A percentile compares a stretch with the other conserved stretches of the same genome.
Conservation (phyloP, 1,284 basidiomycete species). For the Papiliotrema terrestris region DNA sequence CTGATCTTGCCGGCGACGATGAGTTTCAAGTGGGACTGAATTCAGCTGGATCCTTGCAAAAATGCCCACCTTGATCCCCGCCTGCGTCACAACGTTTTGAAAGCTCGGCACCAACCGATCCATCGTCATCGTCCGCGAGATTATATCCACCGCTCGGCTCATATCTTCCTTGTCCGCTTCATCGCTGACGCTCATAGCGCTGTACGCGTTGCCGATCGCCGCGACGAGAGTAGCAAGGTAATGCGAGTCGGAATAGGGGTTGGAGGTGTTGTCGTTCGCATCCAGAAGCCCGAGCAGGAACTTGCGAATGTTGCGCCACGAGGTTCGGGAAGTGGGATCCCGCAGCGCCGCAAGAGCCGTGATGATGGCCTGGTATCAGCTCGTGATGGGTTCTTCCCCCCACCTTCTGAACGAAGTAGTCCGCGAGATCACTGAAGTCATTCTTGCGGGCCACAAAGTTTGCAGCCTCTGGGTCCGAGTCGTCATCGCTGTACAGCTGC, state of each 20-base stretch:
- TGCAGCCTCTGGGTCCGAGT: constrained; percentile 75
- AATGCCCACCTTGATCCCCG: constrained; percentile 71
- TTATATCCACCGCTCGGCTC: constrained; percentile 68
- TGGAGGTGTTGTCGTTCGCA: constrained; percentile 93
- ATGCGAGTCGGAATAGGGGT: constrained; percentile 85
- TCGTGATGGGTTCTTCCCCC: constrained; percentile 14
- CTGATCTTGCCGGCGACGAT: constrained; percentile 76
- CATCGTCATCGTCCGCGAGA: constrained; percentile 89
- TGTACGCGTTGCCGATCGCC: constrained; percentile 59
- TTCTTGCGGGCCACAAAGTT: constrained; percentile 88
- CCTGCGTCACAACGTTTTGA: constrained; percentile 89
- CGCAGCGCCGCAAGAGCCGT: constrained; percentile 35
- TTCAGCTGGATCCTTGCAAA: constrained; percentile 6
- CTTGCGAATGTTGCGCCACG: constrained; percentile 80
- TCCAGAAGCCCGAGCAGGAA: constrained; percentile 86
- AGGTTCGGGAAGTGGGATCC: constrained; percentile 29
- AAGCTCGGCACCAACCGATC: constrained; percentile 92
- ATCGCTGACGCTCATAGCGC: constrained; percentile 17
- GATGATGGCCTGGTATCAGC: constrained; percentile 27
- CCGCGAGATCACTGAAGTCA: constrained; percentile 84
- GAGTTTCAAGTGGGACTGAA: constrained; percentile 74
- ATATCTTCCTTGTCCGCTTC: constrained; percentile 53
- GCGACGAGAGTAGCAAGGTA: constrained; percentile 87
- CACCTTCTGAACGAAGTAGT: constrained; percentile 93
- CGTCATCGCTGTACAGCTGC: constrained; percentile 47